Conservation (phyloP, 2,329 filamentous ascomycete species). For the Colletotrichum sp. region DNA sequence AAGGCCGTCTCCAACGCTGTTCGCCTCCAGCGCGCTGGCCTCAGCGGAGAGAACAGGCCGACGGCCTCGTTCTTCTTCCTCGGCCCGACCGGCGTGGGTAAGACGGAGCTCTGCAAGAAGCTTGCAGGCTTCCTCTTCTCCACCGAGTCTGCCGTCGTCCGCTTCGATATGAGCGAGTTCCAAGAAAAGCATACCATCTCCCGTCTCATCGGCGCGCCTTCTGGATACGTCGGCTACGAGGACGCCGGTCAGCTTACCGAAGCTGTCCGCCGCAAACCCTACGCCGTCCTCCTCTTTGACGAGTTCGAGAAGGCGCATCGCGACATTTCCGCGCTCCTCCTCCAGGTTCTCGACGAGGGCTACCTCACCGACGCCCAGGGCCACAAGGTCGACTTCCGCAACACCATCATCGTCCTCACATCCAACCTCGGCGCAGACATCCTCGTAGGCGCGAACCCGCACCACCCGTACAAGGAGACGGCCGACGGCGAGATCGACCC, state of each 20-base stretch:
- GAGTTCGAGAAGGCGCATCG: conserved; percentile 98
- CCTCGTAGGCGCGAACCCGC: conserved; percentile 75
- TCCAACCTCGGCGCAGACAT: conserved; percentile 95
- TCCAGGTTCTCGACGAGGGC: conserved; percentile 95
- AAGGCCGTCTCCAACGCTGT: conserved; percentile 92
- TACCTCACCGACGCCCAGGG: conserved; percentile 95
- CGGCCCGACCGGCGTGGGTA: conserved; percentile 94
- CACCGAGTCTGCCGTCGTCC: conserved; percentile 86
- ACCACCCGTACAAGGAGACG: conserved; percentile 68
- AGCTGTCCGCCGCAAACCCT: conserved; percentile 92
- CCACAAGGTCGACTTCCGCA: conserved; percentile 95
- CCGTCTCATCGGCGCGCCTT: conserved; percentile 88
- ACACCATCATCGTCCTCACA: conserved; percentile 95
- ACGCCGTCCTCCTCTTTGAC: conserved; percentile 92
- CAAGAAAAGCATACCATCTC: conserved; percentile 97
- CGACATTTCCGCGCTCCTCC: conserved; percentile 88
- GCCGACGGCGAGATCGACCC: conserved; percentile 73
- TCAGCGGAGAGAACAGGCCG: conserved; percentile 90
- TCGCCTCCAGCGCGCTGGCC: conserved; percentile 87
- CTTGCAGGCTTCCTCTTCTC: conserved; percentile 93
- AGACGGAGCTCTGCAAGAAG: conserved; percentile 97
- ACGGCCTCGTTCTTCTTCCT: conserved; percentile 97
- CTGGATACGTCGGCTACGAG: conserved; percentile 95
- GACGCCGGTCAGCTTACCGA: conserved; percentile 96
- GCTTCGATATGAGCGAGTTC: conserved; percentile 98